These are phyloP conservation scores for Trichoderma sp. DNA, from an alignment of 2,329 filamentous ascomycete species.

Conservation along the genomic window DNA sequence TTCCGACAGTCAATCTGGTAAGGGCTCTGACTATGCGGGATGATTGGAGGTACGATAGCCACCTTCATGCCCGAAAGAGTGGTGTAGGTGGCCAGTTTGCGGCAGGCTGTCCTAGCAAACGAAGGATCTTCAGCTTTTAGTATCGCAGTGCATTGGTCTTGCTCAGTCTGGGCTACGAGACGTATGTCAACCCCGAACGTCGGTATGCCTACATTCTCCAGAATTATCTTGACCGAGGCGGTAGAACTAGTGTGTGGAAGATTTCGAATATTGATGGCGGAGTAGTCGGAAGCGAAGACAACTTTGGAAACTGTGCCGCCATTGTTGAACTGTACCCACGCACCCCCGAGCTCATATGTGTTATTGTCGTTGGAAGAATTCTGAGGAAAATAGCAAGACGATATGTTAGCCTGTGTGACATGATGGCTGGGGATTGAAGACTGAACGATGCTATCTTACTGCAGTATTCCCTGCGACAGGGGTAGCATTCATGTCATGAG, in stretches of 20 bases:
- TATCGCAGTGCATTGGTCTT: neutral
- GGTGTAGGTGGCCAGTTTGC: neutral
- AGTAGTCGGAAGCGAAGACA: constrained; percentile 37
- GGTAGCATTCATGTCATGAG: neutral
- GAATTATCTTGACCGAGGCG: neutral
- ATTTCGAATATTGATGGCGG: constrained; percentile 33
- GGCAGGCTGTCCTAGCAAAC: constrained; percentile 3
- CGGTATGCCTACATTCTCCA: neutral
- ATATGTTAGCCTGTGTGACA: neutral
- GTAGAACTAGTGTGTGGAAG: constrained; percentile 28
- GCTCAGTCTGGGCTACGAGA: neutral
- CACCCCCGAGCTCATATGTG: constrained; percentile 25
- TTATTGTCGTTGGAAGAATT: neutral
- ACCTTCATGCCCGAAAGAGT: neutral
- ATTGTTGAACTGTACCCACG: constrained; percentile 32
- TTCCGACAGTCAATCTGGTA: constrained; percentile 36
- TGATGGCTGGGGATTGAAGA: too few species aligned
- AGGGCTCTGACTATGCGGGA: constrained; percentile 28
- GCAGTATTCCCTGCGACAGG: neutral
- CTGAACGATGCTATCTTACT: neutral
- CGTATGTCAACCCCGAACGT: neutral
- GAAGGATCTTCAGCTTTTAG: neutral
- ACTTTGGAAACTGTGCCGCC: constrained; percentile 33
- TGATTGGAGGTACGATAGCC: constrained; percentile 14
- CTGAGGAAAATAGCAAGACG: neutral